Evolutionary conservation across 768 basidiomycete species (phyloP).

Genomic region (Boletus tomentosulus): DNA sequence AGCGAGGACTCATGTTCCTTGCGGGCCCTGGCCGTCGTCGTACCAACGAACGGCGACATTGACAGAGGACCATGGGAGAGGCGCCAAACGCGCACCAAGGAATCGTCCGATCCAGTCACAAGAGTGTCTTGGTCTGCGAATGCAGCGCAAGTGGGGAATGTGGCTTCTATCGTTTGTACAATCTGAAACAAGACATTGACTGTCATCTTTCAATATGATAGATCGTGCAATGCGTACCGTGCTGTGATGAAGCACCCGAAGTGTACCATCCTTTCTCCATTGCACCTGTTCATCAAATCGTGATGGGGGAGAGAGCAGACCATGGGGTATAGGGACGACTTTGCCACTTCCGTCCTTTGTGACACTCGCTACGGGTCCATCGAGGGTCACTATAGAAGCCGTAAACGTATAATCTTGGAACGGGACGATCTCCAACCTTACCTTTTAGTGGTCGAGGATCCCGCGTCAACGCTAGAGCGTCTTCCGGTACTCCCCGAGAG

Average conservation of each 20-base stretch:
- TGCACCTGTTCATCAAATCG: constrained; percentile 65
- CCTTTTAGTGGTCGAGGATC: constrained; percentile 55
- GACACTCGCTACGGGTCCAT: constrained; percentile 38
- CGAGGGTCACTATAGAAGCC: constrained; percentile 38
- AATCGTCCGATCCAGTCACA: constrained; percentile 77
- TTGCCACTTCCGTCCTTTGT: constrained; percentile 43
- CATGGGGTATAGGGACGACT: constrained; percentile 59
- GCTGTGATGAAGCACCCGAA: constrained; percentile 61
- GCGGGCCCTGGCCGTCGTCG: constrained; percentile 12
- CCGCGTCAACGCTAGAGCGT: constrained; percentile 65
- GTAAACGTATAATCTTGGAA: constrained; percentile 1
- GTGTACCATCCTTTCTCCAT: constrained; percentile 57
- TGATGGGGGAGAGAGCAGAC: constrained; percentile 52
- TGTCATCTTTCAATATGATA: not conserved
- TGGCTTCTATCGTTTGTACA: constrained; percentile 73
- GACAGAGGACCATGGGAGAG: constrained; percentile 35
- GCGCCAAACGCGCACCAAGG: constrained; percentile 82
- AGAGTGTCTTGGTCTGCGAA: constrained; percentile 74
- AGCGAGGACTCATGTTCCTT: constrained; percentile 27
- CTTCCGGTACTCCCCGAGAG: constrained; percentile 79
- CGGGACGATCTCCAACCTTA: constrained; percentile 20
- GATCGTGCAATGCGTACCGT: constrained; percentile 38
- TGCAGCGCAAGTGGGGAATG: constrained; percentile 65
- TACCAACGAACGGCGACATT: constrained; percentile 18
- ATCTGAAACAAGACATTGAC: constrained; percentile 38